A percentile compares a stretch with the other conserved stretches of the same genome.
Conservation (phyloP, 73 alveolate genomes). For the Paramecium bursaria region DNA sequence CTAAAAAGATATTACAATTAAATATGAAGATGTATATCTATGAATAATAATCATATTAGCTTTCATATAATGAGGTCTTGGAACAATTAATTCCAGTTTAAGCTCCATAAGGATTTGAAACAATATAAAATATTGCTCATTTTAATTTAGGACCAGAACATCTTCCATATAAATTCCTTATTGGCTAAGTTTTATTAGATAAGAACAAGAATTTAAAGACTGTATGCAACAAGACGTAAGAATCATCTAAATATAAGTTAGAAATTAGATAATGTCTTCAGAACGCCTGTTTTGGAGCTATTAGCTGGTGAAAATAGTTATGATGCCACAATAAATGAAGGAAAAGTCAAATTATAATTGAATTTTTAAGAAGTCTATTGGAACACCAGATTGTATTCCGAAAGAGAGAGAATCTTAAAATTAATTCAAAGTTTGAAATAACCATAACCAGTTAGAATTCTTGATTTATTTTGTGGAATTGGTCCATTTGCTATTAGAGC, state of each 20-base stretch:
- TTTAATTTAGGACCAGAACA: slow-evolving; percentile 90
- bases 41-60: too few relatives aligned
- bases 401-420: slow-evolving; percentile 91
- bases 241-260: too few relatives aligned
- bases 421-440: slow-evolving; percentile 49
- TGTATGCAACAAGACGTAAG: slow-evolving; percentile 95
- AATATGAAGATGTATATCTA: neutral
- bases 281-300: slow-evolving; percentile 97
- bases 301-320: slow-evolving; percentile 95
- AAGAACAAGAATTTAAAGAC: slow-evolving; percentile 86
- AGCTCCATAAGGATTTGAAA: slow-evolving; percentile 98
- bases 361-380: slow-evolving; percentile 97
- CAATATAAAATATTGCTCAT: slow-evolving; percentile 98
- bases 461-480: slow-evolving; percentile 99
- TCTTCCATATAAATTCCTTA: slow-evolving; percentile 84
- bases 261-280: slow-evolving; percentile 90
- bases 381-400: slow-evolving; percentile 96
- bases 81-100: slow-evolving; percentile 73
- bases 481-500: slow-evolving; percentile 98
- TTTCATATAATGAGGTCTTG: slow-evolving; percentile 73
- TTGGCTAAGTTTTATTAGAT: slow-evolving; percentile 94
- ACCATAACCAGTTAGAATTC: slow-evolving; percentile 44
- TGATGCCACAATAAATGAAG: slow-evolving; percentile 82
- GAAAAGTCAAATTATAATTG: slow-evolving; percentile 85
- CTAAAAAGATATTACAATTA: neutral